These are phyloP conservation scores for Eimeria tenella DNA, from an alignment of 169 alveolate genomes.

Conservation along the genomic window DNA sequence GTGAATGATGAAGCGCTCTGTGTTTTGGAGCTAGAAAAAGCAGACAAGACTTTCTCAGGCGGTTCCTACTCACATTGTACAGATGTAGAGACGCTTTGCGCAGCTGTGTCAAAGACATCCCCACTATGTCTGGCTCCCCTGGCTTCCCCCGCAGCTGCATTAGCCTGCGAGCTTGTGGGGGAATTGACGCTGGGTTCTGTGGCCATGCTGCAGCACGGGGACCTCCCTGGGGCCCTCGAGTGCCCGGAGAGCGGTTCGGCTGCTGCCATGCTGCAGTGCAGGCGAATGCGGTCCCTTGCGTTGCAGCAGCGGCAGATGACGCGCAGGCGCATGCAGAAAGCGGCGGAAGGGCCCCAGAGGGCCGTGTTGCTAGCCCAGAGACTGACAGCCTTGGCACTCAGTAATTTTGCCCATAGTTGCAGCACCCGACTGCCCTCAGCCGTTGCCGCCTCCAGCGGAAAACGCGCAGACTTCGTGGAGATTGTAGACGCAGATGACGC, in stretches of 20 bases:
- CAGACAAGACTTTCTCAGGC: neutral
- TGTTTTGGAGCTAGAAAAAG: neutral
- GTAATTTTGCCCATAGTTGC: neutral
- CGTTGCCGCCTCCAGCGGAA: neutral
- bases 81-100: constrained; percentile 28
- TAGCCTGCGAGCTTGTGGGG: constrained; percentile 52
- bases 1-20: constrained; percentile 14
- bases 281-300: neutral
- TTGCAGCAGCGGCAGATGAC: constrained; percentile 69
- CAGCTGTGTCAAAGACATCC: constrained; percentile 4
- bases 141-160: neutral
- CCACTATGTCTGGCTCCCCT: constrained; percentile 22
- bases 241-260: constrained; percentile 42
- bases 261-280: neutral
- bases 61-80: neutral
- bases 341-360: constrained; percentile 63
- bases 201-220: constrained; percentile 78
- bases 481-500: constrained; percentile 8
- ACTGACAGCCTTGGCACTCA: constrained; percentile 40
- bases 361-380: constrained; percentile 36
- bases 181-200: constrained; percentile 69
- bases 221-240: constrained; percentile 36
- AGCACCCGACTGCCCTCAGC: neutral
- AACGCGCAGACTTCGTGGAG: neutral
- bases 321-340: constrained; percentile 53